Evolutionary conservation across 345 rosid species (phyloP), one percentile per base, ranked within the genome.

Genomic region (Mangifera indica): DNA sequence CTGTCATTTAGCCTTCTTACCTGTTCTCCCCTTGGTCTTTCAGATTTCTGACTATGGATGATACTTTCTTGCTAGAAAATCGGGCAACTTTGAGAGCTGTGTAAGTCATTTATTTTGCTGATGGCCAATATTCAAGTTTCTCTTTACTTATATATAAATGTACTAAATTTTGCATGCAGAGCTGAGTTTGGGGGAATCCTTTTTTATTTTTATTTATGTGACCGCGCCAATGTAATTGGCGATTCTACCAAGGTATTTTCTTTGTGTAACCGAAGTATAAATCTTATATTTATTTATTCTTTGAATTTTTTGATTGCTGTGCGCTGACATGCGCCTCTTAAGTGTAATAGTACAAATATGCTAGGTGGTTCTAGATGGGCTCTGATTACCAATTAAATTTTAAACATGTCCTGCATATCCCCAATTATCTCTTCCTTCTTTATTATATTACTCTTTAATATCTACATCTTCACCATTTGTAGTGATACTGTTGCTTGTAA

Each of bases 1-100:
- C 77, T 15, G 52, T 51, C 64, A 49, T 21, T 56, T 69, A 18
- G 37, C 56, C 60, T 53, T 76, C 70, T 77, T 42, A 78, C 64
- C 75, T 51, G 69, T 52, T 60, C 66, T 55, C 40, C 63, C 67
- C 70, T 56, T 72, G 53, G 10, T 44, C 72, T 71, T 70, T 63
- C n/a, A 95, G 99, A 88, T 95, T 95, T 75, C 79, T 92, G 84
- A 82, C 90, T 45, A 86, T 95, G 98, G 99, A 95, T 21, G 97
- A 92, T 46, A 73, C 94, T 57, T 93, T 95, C 87, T 84, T 95
- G 86, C 87, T 93, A 73, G 98, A 95, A 88, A 87, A 95, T 72
- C 90, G 96, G 66, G 72, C 85, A 54, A 89, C 89, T 73, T 75
- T 95, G 76, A 84, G 92, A 86, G 98, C 93, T 76, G 87, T 95